Conservation (phyloP, 306 rosid genomes). For the Vachellia collinsii region DNA sequence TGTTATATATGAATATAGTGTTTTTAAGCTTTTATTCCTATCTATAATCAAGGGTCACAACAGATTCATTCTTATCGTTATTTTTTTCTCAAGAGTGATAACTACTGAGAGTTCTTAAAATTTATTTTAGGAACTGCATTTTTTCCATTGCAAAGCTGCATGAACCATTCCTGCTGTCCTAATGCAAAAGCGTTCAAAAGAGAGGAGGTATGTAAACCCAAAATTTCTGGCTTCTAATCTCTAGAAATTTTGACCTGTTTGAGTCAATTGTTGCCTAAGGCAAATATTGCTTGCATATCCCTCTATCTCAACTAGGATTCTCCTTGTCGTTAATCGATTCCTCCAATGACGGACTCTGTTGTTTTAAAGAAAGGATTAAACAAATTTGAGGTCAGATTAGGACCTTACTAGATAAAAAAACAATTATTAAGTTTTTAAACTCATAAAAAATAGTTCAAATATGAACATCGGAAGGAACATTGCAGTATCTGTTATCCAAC, state of each 20-base stretch:
- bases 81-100: not conserved
- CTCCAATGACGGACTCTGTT: not conserved
- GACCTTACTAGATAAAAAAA: not conserved
- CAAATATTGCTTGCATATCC: conserved; percentile 6
- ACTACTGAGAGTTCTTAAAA: not conserved
- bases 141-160: conserved; percentile 89
- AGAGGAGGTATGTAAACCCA: conserved; percentile 66
- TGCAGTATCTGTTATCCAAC: not conserved
- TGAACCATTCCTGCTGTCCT: conserved; percentile 95
- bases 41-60: no score
- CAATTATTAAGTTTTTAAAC: not conserved
- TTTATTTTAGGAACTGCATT: conserved; percentile 78
- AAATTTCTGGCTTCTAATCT: conserved; percentile 3
- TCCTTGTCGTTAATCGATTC: not conserved
- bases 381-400: not conserved
- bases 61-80: not conserved
- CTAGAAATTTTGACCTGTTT: conserved; percentile 10
- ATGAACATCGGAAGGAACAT: not conserved
- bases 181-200: conserved; percentile 95
- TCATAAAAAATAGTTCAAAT: not conserved
- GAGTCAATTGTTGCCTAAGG: conserved; percentile 21
- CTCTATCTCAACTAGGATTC: not conserved
- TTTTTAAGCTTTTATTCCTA: no score
- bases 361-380: not conserved
- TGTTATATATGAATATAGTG: no score